Conservation (phyloP, 306 rosid genomes). For the Prosopis cineraria region DNA sequence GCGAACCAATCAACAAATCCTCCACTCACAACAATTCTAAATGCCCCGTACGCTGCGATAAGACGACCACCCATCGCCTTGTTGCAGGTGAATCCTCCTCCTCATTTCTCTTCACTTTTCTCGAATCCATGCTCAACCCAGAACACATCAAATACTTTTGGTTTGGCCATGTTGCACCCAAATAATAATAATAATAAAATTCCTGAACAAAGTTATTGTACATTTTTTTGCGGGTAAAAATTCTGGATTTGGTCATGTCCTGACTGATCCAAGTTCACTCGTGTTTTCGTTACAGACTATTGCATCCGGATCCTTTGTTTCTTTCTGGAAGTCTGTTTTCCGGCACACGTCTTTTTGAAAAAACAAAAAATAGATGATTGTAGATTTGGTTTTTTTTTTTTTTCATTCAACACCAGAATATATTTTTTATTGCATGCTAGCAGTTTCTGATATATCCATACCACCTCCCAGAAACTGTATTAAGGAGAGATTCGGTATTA, state of each 20-base stretch:
- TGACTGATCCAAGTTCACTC: background rate
- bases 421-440: background rate
- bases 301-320: background rate
- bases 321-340: background rate
- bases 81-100: background rate
- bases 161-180: background rate
- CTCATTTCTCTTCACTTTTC: too few relatives aligned
- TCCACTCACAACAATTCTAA: background rate
- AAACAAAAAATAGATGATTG: background rate
- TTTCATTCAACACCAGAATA: background rate
- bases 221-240: background rate
- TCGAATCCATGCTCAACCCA: too few relatives aligned
- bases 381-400: background rate
- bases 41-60: slow-evolving; percentile 19
- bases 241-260: background rate
- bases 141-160: too few relatives aligned
- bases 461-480: background rate
- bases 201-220: background rate
- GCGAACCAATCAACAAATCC: slow-evolving; percentile 43
- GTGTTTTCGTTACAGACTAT: background rate
- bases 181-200: background rate
- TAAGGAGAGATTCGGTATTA: background rate
- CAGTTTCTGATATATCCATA: background rate
- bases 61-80: slow-evolving; percentile 15
- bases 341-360: background rate